A percentile compares a stretch with the other conserved stretches of the same genome.
These are phyloP conservation scores for Guyanaporus albipodus DNA, from an alignment of 768 basidiomycete genomes.

Conservation along the genomic window DNA sequence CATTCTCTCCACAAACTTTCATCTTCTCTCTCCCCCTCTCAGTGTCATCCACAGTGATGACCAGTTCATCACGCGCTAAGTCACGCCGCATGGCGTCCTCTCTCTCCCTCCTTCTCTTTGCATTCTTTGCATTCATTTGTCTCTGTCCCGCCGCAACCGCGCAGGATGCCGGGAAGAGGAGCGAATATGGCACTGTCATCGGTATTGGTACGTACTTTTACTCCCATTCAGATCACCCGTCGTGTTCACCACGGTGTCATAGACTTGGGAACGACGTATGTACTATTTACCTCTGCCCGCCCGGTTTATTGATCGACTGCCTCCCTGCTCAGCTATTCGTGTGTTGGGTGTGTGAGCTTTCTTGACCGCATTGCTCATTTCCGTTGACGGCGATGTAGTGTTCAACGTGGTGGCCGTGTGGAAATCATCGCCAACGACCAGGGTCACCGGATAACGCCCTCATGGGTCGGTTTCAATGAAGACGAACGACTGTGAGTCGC, in stretches of 20 bases:
- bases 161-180: conserved; percentile 48
- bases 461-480: conserved; percentile 79
- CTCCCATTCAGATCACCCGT: accelerated
- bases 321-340: conserved; percentile 68
- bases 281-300: not conserved
- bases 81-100: conserved; percentile 54
- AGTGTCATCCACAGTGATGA: conserved; percentile 25
- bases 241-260: conserved; percentile 10
- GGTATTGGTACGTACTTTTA: conserved; percentile 68
- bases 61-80: conserved; percentile 46
- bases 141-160: conserved; percentile 65
- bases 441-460: conserved; percentile 85
- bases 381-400: conserved; percentile 40
- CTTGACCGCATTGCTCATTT: not conserved
- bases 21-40: conserved; percentile 7
- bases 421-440: conserved; percentile 91
- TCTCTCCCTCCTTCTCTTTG: conserved; percentile 56
- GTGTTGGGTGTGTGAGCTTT: conserved; percentile 71
- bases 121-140: conserved; percentile 67
- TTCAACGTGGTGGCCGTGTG: conserved; percentile 80
- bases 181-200: conserved; percentile 88
- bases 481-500: conserved; percentile 61
- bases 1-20: conserved; percentile 5
- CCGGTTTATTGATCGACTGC: conserved; percentile 8
- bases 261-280: conserved; percentile 92